Percentiles rank a stretch among this genome's conserved stretches.
These are phyloP conservation scores for Daldinia eschscholtzii DNA, from an alignment of 2,329 filamentous ascomycete species.

Conservation along the genomic window DNA sequence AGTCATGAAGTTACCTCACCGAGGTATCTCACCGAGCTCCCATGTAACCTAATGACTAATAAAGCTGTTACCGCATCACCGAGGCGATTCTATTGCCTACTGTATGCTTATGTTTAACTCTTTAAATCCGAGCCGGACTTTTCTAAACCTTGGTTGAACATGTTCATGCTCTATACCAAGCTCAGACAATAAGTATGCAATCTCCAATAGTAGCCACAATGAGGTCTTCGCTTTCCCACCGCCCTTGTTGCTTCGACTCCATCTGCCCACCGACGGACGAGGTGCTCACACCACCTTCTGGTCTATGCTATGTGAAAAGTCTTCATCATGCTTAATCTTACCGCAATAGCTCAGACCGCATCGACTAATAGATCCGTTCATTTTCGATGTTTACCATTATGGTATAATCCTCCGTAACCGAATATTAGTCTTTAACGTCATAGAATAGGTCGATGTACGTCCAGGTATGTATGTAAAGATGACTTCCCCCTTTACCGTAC, in stretches of 20 bases:
- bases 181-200: conserved; percentile 20
- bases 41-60: conserved; percentile 37
- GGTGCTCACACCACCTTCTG: conserved; percentile 23
- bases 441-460: not conserved
- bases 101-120: conserved; percentile 15
- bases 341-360: conserved; percentile 29
- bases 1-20: conserved; percentile 15
- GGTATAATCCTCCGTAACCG: conserved; percentile 9
- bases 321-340: conserved; percentile 11
- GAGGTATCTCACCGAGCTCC: conserved; percentile 21
- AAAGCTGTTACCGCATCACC: conserved; percentile 23
- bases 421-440: not conserved
- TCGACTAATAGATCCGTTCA: conserved; percentile 2
- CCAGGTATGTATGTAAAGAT: not conserved
- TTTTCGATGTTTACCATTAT: conserved; percentile 2
- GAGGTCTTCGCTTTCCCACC: conserved; percentile 9
- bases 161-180: conserved; percentile 37
- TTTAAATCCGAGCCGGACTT: conserved; percentile 31
- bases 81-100: conserved; percentile 14
- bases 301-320: not conserved
- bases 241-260: conserved; percentile 20
- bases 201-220: conserved; percentile 7
- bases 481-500: not conserved
- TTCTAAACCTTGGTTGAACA: conserved; percentile 37
- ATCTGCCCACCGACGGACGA: conserved; percentile 31